These are phyloP conservation scores for Talaromyces albobiverticillius DNA, from an alignment of 2,329 filamentous ascomycete species.

Conservation along the genomic window DNA sequence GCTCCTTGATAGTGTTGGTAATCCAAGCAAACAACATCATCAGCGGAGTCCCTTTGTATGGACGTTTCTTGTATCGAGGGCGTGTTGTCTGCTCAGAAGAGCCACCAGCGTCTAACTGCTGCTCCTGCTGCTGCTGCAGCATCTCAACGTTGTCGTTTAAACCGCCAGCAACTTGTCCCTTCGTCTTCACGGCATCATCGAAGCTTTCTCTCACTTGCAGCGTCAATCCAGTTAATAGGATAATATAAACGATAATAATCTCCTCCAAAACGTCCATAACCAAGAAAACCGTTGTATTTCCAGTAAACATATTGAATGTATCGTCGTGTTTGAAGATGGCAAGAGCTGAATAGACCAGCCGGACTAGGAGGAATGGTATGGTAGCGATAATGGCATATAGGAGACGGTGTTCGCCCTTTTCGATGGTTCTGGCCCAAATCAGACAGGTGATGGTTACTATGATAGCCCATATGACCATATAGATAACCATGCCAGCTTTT, in stretches of 20 bases:
- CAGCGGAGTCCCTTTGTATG: too few relatives aligned
- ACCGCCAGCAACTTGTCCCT: too few relatives aligned
- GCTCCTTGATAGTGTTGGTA: too few relatives aligned
- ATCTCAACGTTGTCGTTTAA: too few relatives aligned
- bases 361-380: constrained; percentile 28
- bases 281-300: constrained; percentile 25
- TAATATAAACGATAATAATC: constrained; percentile 27
- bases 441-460: constrained; percentile 34
- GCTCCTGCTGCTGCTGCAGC: too few relatives aligned
- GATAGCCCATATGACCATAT: constrained; percentile 25
- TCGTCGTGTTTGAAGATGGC: constrained; percentile 24
- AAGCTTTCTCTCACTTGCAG: constrained; percentile 11
- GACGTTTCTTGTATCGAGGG: too few relatives aligned
- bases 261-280: constrained; percentile 32
- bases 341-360: constrained; percentile 30
- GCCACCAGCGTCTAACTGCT: too few relatives aligned
- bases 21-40: too few relatives aligned
- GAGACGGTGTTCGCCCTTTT: constrained; percentile 26
- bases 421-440: constrained; percentile 24
- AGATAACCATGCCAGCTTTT: constrained; percentile 44
- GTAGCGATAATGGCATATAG: constrained; percentile 27
- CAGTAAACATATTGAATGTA: constrained; percentile 22
- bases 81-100: too few relatives aligned
- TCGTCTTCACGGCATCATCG: too few relatives aligned
- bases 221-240: constrained; percentile 23